These are phyloP conservation scores for Fragaria ananassa DNA, from an alignment of 306 rosid genomes.

Conservation along the genomic window DNA sequence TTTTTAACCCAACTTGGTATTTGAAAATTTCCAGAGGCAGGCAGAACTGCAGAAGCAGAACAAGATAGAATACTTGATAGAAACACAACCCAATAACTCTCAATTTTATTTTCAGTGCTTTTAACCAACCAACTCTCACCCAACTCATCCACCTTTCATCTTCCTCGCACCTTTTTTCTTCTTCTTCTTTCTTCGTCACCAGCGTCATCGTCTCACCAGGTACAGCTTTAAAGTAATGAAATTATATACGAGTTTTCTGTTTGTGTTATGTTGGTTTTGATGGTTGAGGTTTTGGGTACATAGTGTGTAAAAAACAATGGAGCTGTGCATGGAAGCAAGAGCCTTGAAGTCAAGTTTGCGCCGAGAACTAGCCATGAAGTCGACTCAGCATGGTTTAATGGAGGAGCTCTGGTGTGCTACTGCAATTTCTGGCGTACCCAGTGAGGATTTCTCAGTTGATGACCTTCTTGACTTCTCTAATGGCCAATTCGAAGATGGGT, in stretches of 20 bases:
- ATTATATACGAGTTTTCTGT: not conserved
- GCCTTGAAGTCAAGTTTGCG: constrained; percentile 76
- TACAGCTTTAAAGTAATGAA: constrained; percentile 19
- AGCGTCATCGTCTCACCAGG: constrained; percentile 29
- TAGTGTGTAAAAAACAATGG: constrained; percentile 49
- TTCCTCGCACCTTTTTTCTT: constrained; percentile 14
- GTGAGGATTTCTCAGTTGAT: constrained; percentile 75
- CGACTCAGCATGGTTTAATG: constrained; percentile 33
- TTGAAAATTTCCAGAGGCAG: not conserved
- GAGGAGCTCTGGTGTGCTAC: constrained; percentile 43
- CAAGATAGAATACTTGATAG: constrained; percentile 4
- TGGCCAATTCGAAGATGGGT: constrained; percentile 48
- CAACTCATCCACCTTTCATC: constrained; percentile 25
- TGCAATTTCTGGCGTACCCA: constrained; percentile 37
- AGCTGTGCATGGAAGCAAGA: constrained; percentile 45
- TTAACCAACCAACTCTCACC: constrained; percentile 41
- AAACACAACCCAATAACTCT: constrained; percentile 42
- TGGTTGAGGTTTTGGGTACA: constrained; percentile 22
- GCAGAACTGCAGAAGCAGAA: not conserved
- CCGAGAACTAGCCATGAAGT: constrained; percentile 44
- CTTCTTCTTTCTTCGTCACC: not conserved
- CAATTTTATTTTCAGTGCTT: constrained; percentile 34
- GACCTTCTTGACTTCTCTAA: constrained; percentile 73
- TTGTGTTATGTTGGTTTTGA: constrained; percentile 6
- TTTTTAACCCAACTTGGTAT: not conserved